These are phyloP conservation scores for Daldinia bambusicola DNA, from an alignment of 495 filamentous ascomycete species.

Conservation along the genomic window DNA sequence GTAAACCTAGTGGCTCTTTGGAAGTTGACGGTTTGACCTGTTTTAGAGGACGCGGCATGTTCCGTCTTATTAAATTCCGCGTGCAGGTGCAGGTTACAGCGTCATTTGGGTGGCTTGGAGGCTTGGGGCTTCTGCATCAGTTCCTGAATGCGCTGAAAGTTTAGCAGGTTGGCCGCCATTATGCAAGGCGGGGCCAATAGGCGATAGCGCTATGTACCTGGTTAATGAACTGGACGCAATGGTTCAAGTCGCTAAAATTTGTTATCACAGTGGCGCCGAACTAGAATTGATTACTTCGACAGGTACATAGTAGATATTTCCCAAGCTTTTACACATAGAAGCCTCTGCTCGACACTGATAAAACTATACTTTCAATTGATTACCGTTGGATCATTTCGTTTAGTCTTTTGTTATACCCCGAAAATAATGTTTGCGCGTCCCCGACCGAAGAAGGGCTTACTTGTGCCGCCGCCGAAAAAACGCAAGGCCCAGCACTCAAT, in stretches of 20 bases:
- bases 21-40: slow-evolving; percentile 29
- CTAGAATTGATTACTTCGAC: not conserved
- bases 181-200: slow-evolving; percentile 13
- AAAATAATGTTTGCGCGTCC: slow-evolving; percentile 58
- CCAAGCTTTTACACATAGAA: not conserved
- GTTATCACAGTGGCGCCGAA: not conserved
- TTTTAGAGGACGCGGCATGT: slow-evolving; percentile 25
- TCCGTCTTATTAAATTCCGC: slow-evolving; percentile 25
- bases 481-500: slow-evolving; percentile 68
- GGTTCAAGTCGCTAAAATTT: slow-evolving; percentile 23
- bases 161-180: slow-evolving; percentile 8
- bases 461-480: slow-evolving; percentile 68
- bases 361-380: not conserved
- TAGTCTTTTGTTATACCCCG: not conserved
- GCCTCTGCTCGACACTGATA: not conserved
- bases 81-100: slow-evolving; percentile 7
- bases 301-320: not conserved
- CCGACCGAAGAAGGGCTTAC: slow-evolving; percentile 58
- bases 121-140: slow-evolving; percentile 14
- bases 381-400: not conserved
- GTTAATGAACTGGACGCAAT: slow-evolving; percentile 7
- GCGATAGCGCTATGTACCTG: slow-evolving; percentile 9
- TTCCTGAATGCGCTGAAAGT: slow-evolving; percentile 24
- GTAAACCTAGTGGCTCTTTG: not conserved
- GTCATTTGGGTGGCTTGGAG: slow-evolving; percentile 7